Conservation (phyloP, 306 rosid genomes). For the Fragaria vesca region DNA sequence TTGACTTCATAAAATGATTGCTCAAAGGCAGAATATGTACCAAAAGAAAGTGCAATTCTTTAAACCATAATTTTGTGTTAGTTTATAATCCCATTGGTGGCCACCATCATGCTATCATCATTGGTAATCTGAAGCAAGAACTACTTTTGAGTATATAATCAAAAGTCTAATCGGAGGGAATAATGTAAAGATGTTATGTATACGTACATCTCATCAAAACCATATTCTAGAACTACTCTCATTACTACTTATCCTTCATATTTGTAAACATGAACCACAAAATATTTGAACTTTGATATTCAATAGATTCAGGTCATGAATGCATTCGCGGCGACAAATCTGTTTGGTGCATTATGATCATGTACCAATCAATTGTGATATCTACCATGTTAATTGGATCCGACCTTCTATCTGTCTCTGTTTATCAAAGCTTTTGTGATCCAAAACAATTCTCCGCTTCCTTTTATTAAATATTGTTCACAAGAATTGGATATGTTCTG, state of each 20-base stretch:
- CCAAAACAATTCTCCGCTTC: not conserved
- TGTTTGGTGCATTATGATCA: slow-evolving; percentile 33
- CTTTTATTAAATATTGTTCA: not conserved
- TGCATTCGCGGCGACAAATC: slow-evolving; percentile 35
- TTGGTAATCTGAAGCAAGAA: slow-evolving; percentile 48
- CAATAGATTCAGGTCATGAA: slow-evolving; percentile 35
- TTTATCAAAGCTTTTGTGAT: not conserved
- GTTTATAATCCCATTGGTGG: slow-evolving; percentile 54
- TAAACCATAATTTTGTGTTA: slow-evolving; percentile 43
- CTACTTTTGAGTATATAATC: slow-evolving; percentile 46
- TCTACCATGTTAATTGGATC: not conserved
- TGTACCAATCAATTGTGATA: not conserved
- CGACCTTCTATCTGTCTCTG: not conserved
- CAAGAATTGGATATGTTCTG: slow-evolving; percentile 17
- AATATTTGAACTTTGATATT: not conserved
- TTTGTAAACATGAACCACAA: too few species aligned
- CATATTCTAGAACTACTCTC: slow-evolving; percentile 9
- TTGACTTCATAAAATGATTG: slow-evolving; percentile 37
- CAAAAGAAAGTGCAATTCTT: slow-evolving; percentile 47
- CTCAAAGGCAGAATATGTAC: slow-evolving; percentile 38
- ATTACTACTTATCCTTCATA: not conserved
- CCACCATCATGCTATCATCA: slow-evolving; percentile 62
- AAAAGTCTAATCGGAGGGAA: slow-evolving; percentile 8
- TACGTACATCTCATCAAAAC: slow-evolving; percentile 8
- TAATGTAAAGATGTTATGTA: slow-evolving; percentile 22